A percentile compares a stretch with the other conserved stretches of the same genome.
Conservation (phyloP, 2,329 filamentous ascomycete species). For the Thelonectria rubi region DNA sequence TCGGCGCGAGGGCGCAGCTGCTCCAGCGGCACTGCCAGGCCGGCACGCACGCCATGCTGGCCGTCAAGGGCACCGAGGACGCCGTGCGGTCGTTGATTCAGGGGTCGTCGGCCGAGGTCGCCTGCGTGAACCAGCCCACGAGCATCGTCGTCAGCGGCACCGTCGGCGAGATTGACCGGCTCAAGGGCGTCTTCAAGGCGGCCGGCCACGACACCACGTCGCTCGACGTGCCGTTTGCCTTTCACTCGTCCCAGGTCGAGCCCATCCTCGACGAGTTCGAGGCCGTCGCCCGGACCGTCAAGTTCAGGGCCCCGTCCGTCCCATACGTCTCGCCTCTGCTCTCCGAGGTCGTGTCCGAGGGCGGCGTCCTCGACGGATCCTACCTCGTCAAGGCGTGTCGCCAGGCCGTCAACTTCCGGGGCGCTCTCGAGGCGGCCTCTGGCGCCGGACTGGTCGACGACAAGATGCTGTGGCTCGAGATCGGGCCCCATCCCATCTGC, state of each 20-base stretch:
- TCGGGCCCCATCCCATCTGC: conserved; percentile 74
- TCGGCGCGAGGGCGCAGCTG: conserved; percentile 65
- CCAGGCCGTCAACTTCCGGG: conserved; percentile 72
- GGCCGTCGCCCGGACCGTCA: conserved; percentile 50
- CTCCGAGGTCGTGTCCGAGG: conserved; percentile 61
- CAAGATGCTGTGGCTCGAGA: conserved; percentile 70
- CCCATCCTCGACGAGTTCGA: conserved; percentile 68
- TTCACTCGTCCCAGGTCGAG: conserved; percentile 64
- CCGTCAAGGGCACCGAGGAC: conserved; percentile 25
- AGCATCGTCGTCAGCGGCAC: conserved; percentile 75
- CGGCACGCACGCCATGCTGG: conserved; percentile 45
- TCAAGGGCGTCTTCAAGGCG: conserved; percentile 48
- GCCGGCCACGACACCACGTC: conserved; percentile 55
- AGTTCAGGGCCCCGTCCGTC: conserved; percentile 53
- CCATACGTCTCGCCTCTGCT: conserved; percentile 75
- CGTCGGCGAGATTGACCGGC: conserved; percentile 52
- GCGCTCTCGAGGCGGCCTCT: conserved; percentile 62
- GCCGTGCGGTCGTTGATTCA: conserved; percentile 15
- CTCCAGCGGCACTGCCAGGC: conserved; percentile 62
- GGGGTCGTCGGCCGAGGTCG: conserved; percentile 59
- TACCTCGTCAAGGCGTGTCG: conserved; percentile 71
- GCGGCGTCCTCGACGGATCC: conserved; percentile 56
- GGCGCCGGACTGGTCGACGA: conserved; percentile 60
- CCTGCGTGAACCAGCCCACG: conserved; percentile 79
- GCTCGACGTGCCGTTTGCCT: conserved; percentile 62